These are phyloP conservation scores for Fraxinus greggii DNA, from an alignment of 305 asterid genomes.

Conservation along the genomic window DNA sequence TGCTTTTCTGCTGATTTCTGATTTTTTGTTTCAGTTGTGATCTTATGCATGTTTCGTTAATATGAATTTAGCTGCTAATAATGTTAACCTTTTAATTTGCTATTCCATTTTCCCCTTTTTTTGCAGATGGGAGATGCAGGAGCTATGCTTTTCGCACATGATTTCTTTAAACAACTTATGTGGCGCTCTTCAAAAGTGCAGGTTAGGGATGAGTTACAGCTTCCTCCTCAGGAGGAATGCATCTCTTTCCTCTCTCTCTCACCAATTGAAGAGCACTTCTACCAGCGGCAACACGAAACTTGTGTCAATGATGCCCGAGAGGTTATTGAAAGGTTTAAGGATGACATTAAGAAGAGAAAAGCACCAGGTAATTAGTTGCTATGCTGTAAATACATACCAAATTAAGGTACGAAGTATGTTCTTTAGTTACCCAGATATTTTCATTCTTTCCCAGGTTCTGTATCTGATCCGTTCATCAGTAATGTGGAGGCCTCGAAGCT, in stretches of 20 bases:
- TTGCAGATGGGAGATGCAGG: conserved; percentile 85
- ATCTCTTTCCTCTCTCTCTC: conserved; percentile 86
- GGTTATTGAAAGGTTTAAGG: conserved; percentile 68
- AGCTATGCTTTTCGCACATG: conserved; percentile 69
- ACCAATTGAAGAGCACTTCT: conserved; percentile 90
- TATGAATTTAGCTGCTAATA: conserved; percentile 7
- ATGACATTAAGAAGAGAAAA: conserved; percentile 46
- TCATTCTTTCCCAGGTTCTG: conserved; percentile 24
- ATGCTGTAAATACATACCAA: conserved; percentile 5
- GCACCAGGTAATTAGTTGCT: conserved; percentile 40
- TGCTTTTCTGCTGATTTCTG: conserved; percentile 19
- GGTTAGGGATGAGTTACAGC: conserved; percentile 79
- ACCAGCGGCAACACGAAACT: conserved; percentile 89
- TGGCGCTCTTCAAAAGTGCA: conserved; percentile 91
- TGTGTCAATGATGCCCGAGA: conserved; percentile 89
- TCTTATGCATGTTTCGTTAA: conserved; percentile 1
- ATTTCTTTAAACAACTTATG: conserved; percentile 70
- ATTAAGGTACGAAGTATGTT: conserved; percentile 8
- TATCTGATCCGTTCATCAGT: conserved; percentile 60
- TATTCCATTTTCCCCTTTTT: conserved; percentile 15
- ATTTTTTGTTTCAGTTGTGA: conserved; percentile 12
- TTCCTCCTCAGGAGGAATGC: conserved; percentile 90
- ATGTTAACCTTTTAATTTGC: conserved; percentile 9
- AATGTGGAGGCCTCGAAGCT: conserved; percentile 85
- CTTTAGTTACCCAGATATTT: conserved; percentile 1